Base-by-base conservation (phyloP, 2,329 filamentous ascomycete genomes). In the Aspergillus hiratsukae region DNA sequence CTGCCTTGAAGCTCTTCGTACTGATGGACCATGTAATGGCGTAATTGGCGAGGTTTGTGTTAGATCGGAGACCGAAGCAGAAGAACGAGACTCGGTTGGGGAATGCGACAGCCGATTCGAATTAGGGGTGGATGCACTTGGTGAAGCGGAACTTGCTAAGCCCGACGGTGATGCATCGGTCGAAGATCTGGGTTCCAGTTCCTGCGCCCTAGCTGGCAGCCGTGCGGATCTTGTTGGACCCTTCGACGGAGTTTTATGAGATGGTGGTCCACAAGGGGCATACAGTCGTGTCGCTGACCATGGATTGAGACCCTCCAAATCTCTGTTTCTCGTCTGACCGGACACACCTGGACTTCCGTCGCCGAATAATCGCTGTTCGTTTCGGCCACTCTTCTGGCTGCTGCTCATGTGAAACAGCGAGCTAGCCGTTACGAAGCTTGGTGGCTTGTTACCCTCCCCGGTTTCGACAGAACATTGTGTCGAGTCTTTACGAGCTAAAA, bases 231-330 rank as follows among this genome's bases (percentile, higher is more conserved):
- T 14, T 7, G 21, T 27, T 23, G 23, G 23, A 11, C 4, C 23
- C 21, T 14, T 46, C 5, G 4, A 27, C 43, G 43, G 43, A 23
- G 43, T 27, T n/a, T 19, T 27, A 8, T 27, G 21, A 3, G 19
- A 45, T 11, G 58, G 25, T 17, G 56, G 46, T 14, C 53, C 60
- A 41, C 53, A 58, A 9, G 62, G 57, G 29, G 60, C 58, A 58
- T 69, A 70, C 40, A 69, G 57, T 48, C 70, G 74, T 3, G 73
- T 69, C 37, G 75, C 62, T 8, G 66, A 63, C 69, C 73, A 76
- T 7, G 74, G 73, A 50, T 74, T 75, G 10, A 63, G 59, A 25
- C 58, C 55, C n/a, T 58, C 61, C 5, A 58, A 37, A 51, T 67
- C 58, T 41, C 41, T 49, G 2, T 9, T 14, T 46, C 19, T 7